Evolutionary conservation across 805 yeast genomes (phyloP), one percentile per base, ranked within the genome.

Genomic region (Hanseniaspora jakobsenii): DNA sequence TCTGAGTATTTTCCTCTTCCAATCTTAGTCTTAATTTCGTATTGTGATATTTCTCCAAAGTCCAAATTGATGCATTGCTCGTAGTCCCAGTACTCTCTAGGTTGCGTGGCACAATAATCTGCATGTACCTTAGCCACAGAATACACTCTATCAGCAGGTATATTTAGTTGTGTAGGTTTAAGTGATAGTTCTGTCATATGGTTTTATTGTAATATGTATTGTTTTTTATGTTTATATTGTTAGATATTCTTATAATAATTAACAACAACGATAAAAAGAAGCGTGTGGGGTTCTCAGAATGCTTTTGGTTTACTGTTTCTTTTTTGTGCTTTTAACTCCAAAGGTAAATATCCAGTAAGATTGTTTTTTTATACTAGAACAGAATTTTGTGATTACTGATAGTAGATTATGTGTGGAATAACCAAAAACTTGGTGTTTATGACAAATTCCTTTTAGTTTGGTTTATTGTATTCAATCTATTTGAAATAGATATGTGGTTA

Each of bases 1-100:
- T 87, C 96, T 13, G 93, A 81, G 60, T 87, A 87, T 63, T 85
- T 85, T 39, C 96, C 96, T 47, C 95, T 72, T 9, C 96, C 96
- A 40, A 87, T 72, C 60, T 85, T 86, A 50, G 76, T 75, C 31
- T 81, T 70, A 37, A 86, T 78, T 64, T 87, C 96, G 61, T 86
- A 86, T 57, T 80, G 77, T n/a, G 77, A 73, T 52, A 82, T 93
- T 34, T 75, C 67, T 29, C 91, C 86, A 95, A 95, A 86, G 52
- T 75, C 74, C 50, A 87, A 77, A 31, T 73, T 71, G 40, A 79
- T 73, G 37, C 62, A 61, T 47, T 64, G 65, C 45, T 67, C 94
- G 57, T 85, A 85, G 63, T 87, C 95, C 89, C 94, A 87, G 64
- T 83, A 87, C 48, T 74, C 73, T 57, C 75, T 77, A 28, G 93